A percentile compares a stretch with the other conserved stretches of the same genome.
phyloP scores from a whole-genome alignment of 169 alveolate genomes.

The Plasmodium ovale region DNA sequence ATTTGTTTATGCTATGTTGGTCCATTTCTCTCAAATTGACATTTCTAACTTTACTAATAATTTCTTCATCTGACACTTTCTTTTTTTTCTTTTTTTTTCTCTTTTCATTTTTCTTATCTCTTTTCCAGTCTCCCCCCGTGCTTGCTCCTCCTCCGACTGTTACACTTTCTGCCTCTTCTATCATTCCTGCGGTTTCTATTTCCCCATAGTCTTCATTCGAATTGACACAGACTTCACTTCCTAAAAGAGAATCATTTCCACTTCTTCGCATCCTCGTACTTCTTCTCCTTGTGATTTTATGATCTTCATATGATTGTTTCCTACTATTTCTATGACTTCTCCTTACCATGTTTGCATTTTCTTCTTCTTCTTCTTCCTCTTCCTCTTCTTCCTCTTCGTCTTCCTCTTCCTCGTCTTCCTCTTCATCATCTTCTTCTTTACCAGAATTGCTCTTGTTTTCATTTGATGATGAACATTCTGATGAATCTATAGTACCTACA shows the following conservation, averaged over 20 bases:
- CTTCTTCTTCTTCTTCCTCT: not conserved
- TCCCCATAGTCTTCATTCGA: not conserved
- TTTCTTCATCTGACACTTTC: conserved; percentile 37
- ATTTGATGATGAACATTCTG: conserved; percentile 32
- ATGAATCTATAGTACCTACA: not conserved
- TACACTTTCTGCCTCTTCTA: not conserved
- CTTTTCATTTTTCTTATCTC: conserved; percentile 30
- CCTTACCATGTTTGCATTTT: not conserved
- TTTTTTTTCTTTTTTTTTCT: conserved; percentile 34
- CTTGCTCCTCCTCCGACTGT: not conserved
- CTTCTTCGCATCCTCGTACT: conserved; percentile 21
- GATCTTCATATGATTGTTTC: not conserved
- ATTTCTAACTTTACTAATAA: conserved; percentile 27
- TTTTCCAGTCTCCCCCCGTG: not conserved
- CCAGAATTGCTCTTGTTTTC: conserved; percentile 14
- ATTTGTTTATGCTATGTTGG: conserved; percentile 57
- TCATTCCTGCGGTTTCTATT: not conserved
- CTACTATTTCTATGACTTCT: conserved; percentile 38
- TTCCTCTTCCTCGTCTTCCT: not conserved
- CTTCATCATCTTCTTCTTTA: conserved; percentile 9
- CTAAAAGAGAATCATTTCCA: conserved; percentile 1
- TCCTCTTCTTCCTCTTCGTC: conserved; percentile 1
- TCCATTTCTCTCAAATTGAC: conserved; percentile 43
- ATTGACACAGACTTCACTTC: not conserved
- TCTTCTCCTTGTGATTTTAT: conserved; percentile 4